phyloP scores from a whole-genome alignment of 2,329 filamentous ascomycete genomes.

The Fusarium phyllophilum region DNA sequence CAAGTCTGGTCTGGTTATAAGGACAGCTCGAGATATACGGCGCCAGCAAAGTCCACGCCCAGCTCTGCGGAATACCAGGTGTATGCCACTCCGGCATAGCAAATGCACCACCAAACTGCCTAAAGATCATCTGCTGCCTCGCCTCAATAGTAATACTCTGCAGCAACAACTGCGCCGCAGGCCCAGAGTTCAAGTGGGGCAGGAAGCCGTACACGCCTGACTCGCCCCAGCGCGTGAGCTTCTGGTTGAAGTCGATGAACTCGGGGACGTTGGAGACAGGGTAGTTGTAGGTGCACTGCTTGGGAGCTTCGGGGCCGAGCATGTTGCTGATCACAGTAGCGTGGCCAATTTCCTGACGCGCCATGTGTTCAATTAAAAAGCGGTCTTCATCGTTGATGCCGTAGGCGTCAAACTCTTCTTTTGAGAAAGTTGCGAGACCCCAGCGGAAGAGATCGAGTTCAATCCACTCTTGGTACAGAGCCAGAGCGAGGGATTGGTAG shows the following conservation, averaged over 20 bases:
- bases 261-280: slow-evolving; percentile 79
- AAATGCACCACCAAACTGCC: slow-evolving; percentile 82
- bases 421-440: slow-evolving; percentile 75
- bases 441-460: slow-evolving; percentile 86
- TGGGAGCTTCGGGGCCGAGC: slow-evolving; percentile 74
- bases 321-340: slow-evolving; percentile 82
- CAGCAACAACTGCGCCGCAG: slow-evolving; percentile 76
- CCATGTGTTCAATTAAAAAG: slow-evolving; percentile 79
- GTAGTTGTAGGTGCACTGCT: slow-evolving; percentile 85
- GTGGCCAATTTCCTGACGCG: slow-evolving; percentile 79
- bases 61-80: slow-evolving; percentile 81
- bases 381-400: slow-evolving; percentile 77
- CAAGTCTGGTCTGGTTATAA: slow-evolving; percentile 74
- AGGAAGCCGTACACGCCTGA: slow-evolving; percentile 84
- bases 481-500: slow-evolving; percentile 79
- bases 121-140: slow-evolving; percentile 85
- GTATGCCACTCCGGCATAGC: slow-evolving; percentile 88
- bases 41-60: slow-evolving; percentile 84
- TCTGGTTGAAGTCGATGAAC: slow-evolving; percentile 86
- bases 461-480: slow-evolving; percentile 85
- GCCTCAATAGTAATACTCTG: slow-evolving; percentile 83
- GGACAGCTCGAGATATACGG: slow-evolving; percentile 85
- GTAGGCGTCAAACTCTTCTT: slow-evolving; percentile 73
- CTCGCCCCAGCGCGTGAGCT: slow-evolving; percentile 84
- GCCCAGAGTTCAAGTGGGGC: slow-evolving; percentile 78